Base-by-base conservation (phyloP, 331 rosid species). In the Quercus phellos region DNA sequence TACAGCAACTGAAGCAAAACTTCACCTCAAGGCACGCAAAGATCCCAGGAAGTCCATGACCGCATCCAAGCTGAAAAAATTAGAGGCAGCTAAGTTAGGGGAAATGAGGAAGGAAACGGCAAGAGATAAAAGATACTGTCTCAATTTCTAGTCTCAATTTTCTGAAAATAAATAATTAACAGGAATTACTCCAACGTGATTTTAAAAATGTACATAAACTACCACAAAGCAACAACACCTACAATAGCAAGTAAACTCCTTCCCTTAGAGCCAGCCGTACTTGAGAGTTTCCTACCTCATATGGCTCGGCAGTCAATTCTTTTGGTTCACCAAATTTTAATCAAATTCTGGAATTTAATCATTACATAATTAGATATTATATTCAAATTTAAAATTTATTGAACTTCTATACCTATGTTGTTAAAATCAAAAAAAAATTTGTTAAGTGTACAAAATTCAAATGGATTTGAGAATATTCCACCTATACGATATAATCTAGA, bases 1-100 rank as follows among this genome's bases (percentile, higher is more conserved):
- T 29, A 66, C 50, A 74, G 80, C 51, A 53, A 51, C 59, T 51
- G 73, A 86, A 84, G 18, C 54, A 68, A 1, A 77, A 56, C 55
- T 72, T 83, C 79, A 92, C 99, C 99, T 88, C 85, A 53, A 87
- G 90, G 79, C 91, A 81, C 56, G 99, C 86, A 91, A 83, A 89
- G 81, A 94, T 90, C 81, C 97, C 98, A 21, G 98, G 98, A 50
- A 94, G 90, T 80, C 96, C 96, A 77, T 92, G 99, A 80, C 98
- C 98, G 35, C 99, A 94, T 78, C 99, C 99, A 46, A 92, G 87
- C 99, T 94, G 93, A 85, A 85, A 84, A 86, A 34, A 17, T 6
- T 17, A 76, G 29, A 59, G 72, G 67, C 63, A 68, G 26, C 17
- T 58, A 26, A 51, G 60, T 63, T 26, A 72, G 53, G 54, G 30